Base-by-base conservation (phyloP, 2,329 filamentous ascomycete species). In the Curvularia sp. region DNA sequence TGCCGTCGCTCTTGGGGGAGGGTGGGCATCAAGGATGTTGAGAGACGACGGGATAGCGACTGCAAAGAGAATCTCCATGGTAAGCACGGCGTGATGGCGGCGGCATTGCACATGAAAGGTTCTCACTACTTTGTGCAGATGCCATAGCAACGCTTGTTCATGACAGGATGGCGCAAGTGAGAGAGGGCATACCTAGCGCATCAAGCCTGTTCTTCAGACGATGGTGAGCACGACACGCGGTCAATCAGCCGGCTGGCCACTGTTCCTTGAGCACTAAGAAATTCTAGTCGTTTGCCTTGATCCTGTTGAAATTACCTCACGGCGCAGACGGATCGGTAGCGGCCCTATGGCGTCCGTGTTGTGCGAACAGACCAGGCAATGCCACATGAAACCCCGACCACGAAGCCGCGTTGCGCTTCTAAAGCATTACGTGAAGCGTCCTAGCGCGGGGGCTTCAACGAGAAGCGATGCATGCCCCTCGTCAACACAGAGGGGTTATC, bases 361-460 rank as follows among this genome's bases (percentile, higher is more conserved):
- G 23, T 36, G 56, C 43, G 60, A 49, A 63, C 57, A 66, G 62
- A 53, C 66, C 66, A 60, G 55, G 49, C 53, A 64, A 58, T 67
- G 57, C 59, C 55, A 59, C 55, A 60, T 74, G 69, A 72, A 72
- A 70, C 71, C 67, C 66, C 63, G 64, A 69, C 63, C 65, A 64
- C 47, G 51, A 68, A 47, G 64, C 53, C 60, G 64, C 57, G 52
- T 60, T 64, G 65, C 54, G 61, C 66, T 69, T 74, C 73, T 70
- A 71, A 69, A 75, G 68, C 55, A 68, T 68, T 67, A 66, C 67
- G 66, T 63, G 53, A 74, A 70, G 59, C 50, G 66, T 67, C 55
- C 67, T 77, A 77, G 74, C 70, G 75, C 69, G 61, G 56, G 59
- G 72, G 43, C 59, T 55, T 61, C 57, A 57, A 41, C 52, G 57